A percentile compares a stretch with the other conserved stretches of the same genome.
phyloP scores from a whole-genome alignment of 306 rosid species.

The Prunus mume region DNA sequence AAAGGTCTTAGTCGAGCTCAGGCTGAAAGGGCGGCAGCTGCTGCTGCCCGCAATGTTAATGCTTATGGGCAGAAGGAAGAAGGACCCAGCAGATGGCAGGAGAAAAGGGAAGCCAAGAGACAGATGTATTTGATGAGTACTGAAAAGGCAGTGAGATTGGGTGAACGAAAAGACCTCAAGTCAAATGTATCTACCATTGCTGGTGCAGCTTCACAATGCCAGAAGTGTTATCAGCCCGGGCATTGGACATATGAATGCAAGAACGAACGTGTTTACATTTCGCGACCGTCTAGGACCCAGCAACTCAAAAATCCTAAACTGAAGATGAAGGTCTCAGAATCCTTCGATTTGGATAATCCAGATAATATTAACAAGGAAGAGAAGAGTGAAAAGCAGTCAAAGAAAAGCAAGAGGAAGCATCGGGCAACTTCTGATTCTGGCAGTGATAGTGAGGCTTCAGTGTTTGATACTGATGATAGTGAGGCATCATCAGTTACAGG shows the following conservation, averaged over 20 bases:
- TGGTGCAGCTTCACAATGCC: slow-evolving; percentile 73
- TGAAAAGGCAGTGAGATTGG: slow-evolving; percentile 91
- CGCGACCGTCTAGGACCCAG: slow-evolving; percentile 92
- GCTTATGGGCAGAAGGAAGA: slow-evolving; percentile 99
- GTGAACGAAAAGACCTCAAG: slow-evolving; percentile 84
- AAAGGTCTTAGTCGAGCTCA: slow-evolving; percentile 98
- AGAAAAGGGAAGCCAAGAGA: slow-evolving; percentile 97
- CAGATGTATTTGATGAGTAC: slow-evolving; percentile 99
- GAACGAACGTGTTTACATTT: slow-evolving; percentile 88
- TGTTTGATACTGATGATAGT: slow-evolving; percentile 77
- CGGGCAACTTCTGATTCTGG: slow-evolving; percentile 51
- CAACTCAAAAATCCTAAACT: slow-evolving; percentile 89
- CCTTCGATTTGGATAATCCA: slow-evolving; percentile 56
- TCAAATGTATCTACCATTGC: slow-evolving; percentile 44
- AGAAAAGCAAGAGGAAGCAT: slow-evolving; percentile 79
- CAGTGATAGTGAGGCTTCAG: slow-evolving; percentile 86
- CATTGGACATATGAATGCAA: slow-evolving; percentile 99
- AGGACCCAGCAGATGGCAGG: slow-evolving; percentile 99
- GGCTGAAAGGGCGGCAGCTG: slow-evolving; percentile 92
- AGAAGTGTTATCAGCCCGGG: slow-evolving; percentile 82
- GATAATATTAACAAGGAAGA: slow-evolving; percentile 32
- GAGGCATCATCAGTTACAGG: slow-evolving; percentile 71
- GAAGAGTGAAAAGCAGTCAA: slow-evolving; percentile 42
- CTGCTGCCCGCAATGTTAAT: slow-evolving; percentile 94
- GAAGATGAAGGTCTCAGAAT: slow-evolving; percentile 53